These are phyloP conservation scores for Xylariaceae sp. DNA, from an alignment of 2,329 filamentous ascomycete genomes.

Conservation along the genomic window DNA sequence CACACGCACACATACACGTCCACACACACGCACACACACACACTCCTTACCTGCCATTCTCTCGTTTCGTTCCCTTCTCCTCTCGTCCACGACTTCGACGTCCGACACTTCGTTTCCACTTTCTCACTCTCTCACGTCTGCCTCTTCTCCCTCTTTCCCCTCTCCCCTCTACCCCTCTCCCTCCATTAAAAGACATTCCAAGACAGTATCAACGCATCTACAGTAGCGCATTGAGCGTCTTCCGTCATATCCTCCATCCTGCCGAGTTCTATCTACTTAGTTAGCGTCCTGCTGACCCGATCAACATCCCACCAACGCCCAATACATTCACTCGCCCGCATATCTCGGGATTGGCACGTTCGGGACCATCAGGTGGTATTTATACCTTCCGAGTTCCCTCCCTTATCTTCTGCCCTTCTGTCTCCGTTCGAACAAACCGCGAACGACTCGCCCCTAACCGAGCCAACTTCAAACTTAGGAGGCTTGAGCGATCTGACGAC, in stretches of 20 bases:
- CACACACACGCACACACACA: background rate
- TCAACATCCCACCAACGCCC: constrained; percentile 13
- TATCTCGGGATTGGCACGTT: constrained; percentile 6
- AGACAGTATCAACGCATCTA: background rate
- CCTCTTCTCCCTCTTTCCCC: background rate
- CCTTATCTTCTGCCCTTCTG: background rate
- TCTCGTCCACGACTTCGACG: too few species aligned
- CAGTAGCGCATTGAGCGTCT: background rate
- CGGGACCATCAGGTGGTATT: constrained; percentile 5
- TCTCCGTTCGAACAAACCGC: background rate
- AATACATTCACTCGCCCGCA: constrained; percentile 12
- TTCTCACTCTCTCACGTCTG: background rate
- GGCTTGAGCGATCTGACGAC: constrained; percentile 9
- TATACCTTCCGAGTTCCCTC: background rate
- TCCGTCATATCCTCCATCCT: background rate
- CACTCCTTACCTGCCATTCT: constrained; percentile 2
- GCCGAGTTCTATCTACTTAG: constrained; percentile 1
- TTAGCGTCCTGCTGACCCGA: constrained; percentile 8
- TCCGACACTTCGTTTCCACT: background rate
- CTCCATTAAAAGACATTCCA: background rate
- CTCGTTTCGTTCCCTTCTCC: too few species aligned
- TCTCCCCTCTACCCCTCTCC: background rate
- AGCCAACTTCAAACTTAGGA: constrained; percentile 5
- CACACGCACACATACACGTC: too few species aligned
- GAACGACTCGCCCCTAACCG: background rate